Evolutionary conservation across 257 asterid species (phyloP), one percentile per base, ranked within the genome.

Genomic region (Knoxia roxburghii): DNA sequence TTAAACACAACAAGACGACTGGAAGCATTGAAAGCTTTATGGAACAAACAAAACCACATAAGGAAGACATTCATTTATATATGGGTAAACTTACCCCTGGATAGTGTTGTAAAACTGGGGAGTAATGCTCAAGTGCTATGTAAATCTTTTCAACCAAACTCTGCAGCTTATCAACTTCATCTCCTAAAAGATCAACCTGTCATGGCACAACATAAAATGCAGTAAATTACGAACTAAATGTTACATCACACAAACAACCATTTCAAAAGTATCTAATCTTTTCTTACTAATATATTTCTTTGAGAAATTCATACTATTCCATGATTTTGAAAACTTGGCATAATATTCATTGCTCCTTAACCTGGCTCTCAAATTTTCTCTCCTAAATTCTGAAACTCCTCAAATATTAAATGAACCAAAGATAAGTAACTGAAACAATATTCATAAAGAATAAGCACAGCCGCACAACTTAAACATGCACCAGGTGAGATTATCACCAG

Each of bases 181-280:
- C 96, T 57, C 97, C 99, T 81, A 93, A 82, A 61, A 86, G 92
- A 83, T 93, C 99, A 68, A 93, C 99, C 99, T 93, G 89, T 70
- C 74, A n/a, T 60, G 27, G 40, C 29, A 37, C 51, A 29, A 37
- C 9, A 13, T 7, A 4, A n/a, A n/a, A n/a, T n/a, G n/a, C n/a
- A n/a, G n/a, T n/a, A n/a, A n/a, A n/a, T n/a, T n/a, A n/a, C n/a
- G n/a, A n/a, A n/a, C n/a, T n/a, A n/a, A n/a, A n/a, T n/a, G n/a
- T n/a, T n/a, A n/a, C n/a, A n/a, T n/a, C n/a, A n/a, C n/a, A n/a
- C n/a, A n/a, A n/a, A n/a, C n/a, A n/a, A n/a, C n/a, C n/a, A n/a
- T n/a, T n/a, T n/a, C n/a, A n/a, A n/a, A n/a, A n/a, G n/a, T n/a
- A n/a, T n/a, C n/a, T n/a, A n/a, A n/a, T n/a, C n/a, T n/a, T n/a